phyloP scores from a whole-genome alignment of 352 stramenopile genomes.

The Globisporangium splendens region DNA sequence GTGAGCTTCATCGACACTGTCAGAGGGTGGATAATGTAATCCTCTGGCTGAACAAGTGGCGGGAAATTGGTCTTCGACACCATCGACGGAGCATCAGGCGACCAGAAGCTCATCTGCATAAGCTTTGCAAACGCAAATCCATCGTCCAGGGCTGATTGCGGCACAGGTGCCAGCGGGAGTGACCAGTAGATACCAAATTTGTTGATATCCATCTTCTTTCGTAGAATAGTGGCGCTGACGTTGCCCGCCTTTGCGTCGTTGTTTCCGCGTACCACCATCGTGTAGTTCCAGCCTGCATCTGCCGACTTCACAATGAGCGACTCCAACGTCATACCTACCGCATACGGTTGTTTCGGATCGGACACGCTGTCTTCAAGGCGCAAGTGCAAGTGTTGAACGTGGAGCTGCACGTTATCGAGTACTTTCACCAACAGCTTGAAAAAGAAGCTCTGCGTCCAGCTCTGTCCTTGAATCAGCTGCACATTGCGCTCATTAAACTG shows the following conservation, averaged over 20 bases:
- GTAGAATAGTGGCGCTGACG: slow-evolving; percentile 36
- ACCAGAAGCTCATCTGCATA: slow-evolving; percentile 71
- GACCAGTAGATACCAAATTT: slow-evolving; percentile 82
- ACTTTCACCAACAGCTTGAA: slow-evolving; percentile 79
- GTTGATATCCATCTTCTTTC: slow-evolving; percentile 83
- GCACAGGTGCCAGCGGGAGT: slow-evolving; percentile 42
- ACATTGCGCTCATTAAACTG: slow-evolving; percentile 51
- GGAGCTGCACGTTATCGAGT: slow-evolving; percentile 83
- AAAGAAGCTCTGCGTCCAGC: slow-evolving; percentile 73
- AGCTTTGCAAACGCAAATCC: slow-evolving; percentile 51
- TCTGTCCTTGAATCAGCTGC: slow-evolving; percentile 16
- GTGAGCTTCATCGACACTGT: slow-evolving; percentile 79
- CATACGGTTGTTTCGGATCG: slow-evolving; percentile 37
- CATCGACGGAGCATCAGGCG: slow-evolving; percentile 8
- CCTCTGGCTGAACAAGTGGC: slow-evolving; percentile 37
- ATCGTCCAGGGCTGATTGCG: slow-evolving; percentile 42
- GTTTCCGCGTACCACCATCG: slow-evolving; percentile 49
- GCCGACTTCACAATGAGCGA: slow-evolving; percentile 82
- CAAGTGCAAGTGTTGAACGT: slow-evolving; percentile 74
- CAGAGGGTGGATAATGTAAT: slow-evolving; percentile 74
- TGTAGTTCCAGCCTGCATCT: slow-evolving; percentile 81
- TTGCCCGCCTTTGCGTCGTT: slow-evolving; percentile 7
- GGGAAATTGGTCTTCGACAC: slow-evolving; percentile 17
- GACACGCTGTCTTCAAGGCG: slow-evolving; percentile 67
- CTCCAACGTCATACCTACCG: slow-evolving; percentile 70